These are phyloP conservation scores for Pseudogymnoascus sp. DNA, from an alignment of 2,329 filamentous ascomycete genomes.

Conservation along the genomic window DNA sequence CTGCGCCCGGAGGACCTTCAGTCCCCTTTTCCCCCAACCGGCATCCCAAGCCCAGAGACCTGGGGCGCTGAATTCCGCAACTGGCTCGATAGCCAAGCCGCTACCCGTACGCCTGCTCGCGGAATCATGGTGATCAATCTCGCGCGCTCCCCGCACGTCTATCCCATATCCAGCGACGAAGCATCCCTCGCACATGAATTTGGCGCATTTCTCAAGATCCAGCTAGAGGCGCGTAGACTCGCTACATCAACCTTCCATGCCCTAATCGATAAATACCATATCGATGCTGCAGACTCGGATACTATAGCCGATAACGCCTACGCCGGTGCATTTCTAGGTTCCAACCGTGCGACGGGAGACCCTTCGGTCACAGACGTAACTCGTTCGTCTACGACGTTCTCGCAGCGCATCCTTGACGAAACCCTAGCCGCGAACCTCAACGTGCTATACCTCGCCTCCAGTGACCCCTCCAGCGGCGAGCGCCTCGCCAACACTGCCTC, in stretches of 20 bases:
- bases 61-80: neutral
- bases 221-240: constrained; percentile 20
- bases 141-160: constrained; percentile 31
- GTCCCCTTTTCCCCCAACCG: neutral
- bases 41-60: neutral
- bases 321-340: constrained; percentile 32
- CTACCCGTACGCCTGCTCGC: neutral
- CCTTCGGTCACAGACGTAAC: constrained; percentile 25
- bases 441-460: constrained; percentile 37
- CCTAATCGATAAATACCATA: constrained; percentile 23
- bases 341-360: constrained; percentile 26
- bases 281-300: constrained; percentile 23
- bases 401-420: constrained; percentile 29
- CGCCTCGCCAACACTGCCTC: constrained; percentile 31
- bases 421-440: constrained; percentile 23
- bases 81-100: neutral
- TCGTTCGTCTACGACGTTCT: constrained; percentile 23
- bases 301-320: constrained; percentile 14
- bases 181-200: constrained; percentile 29
- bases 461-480: constrained; percentile 30
- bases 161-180: constrained; percentile 30
- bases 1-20: neutral
- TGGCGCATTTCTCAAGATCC: constrained; percentile 31
- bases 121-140: constrained; percentile 7
- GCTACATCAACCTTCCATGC: constrained; percentile 28